Evolutionary conservation across 768 basidiomycete species (phyloP).

Genomic region (Boletus subcaerulescens): DNA sequence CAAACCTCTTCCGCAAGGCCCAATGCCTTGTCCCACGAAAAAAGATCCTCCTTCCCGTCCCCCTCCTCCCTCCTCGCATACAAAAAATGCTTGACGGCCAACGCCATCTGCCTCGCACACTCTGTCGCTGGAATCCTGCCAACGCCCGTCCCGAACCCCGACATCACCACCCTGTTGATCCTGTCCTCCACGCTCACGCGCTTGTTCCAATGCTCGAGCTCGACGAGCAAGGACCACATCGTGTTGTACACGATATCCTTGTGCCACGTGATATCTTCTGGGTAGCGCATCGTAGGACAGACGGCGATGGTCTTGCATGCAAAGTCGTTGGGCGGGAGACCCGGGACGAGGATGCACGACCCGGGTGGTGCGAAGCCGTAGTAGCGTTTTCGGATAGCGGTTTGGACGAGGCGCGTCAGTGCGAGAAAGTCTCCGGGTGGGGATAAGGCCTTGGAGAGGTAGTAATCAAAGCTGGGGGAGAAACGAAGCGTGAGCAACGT

Average conservation of each 20-base stretch:
- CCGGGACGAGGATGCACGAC: conserved; percentile 1
- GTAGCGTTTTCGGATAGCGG: conserved; percentile 1
- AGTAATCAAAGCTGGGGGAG: background rate
- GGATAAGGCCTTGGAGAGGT: conserved; percentile 1
- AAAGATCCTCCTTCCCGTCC: too few species aligned
- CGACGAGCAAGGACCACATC: conserved; percentile 31
- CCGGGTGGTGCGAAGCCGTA: conserved; percentile 7
- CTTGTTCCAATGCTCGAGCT: conserved; percentile 26
- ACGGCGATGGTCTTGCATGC: conserved; percentile 23
- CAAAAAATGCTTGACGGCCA: conserved; percentile 7
- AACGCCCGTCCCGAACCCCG: background rate
- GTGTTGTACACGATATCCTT: conserved; percentile 34
- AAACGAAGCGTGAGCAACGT: background rate
- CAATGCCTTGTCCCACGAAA: conserved; percentile 1
- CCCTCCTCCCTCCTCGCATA: background rate
- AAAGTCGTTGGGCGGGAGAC: conserved; percentile 2
- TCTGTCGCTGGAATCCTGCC: background rate
- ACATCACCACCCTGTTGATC: conserved; percentile 3
- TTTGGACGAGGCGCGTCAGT: conserved; percentile 2
- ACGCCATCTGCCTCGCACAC: conserved; percentile 5
- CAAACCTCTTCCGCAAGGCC: conserved; percentile 1
- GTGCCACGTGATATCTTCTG: conserved; percentile 28
- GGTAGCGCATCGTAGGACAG: conserved; percentile 34
- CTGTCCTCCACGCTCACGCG: background rate
- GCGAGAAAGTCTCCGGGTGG: background rate